phyloP scores from a whole-genome alignment of 345 rosid species.

The Rhodamnia rubescens region DNA sequence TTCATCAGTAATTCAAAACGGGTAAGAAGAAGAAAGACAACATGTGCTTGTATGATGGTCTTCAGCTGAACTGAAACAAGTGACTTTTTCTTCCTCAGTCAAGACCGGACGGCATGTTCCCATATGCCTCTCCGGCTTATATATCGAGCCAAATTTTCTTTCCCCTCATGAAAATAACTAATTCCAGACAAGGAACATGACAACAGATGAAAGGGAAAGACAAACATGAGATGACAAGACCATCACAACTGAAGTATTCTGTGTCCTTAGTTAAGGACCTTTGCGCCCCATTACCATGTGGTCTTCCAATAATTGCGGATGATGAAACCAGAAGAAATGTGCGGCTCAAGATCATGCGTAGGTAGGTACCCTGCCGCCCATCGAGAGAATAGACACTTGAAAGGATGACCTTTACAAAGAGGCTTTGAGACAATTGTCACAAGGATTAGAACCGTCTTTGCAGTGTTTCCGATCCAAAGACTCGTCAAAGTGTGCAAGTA shows the following conservation, averaged over 20 bases:
- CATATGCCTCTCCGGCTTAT: neutral
- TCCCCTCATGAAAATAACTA: neutral
- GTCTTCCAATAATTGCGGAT: neutral
- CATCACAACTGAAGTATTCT: neutral
- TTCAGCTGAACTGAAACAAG: neutral
- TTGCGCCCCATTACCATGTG: neutral
- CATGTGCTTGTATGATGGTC: neutral
- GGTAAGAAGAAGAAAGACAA: neutral
- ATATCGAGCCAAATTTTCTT: neutral
- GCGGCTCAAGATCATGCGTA: neutral
- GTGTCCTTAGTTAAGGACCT: neutral
- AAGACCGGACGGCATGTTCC: neutral
- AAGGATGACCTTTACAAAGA: conserved; percentile 10
- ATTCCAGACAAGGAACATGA: neutral
- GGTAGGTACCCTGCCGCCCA: neutral
- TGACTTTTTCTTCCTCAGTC: neutral
- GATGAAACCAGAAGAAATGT: neutral
- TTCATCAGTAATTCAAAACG: neutral
- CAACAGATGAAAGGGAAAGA: neutral
- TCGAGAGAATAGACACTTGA: neutral
- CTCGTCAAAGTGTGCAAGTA: conserved; percentile 81
- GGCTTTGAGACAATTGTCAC: conserved; percentile 64
- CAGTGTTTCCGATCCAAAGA: conserved; percentile 48
- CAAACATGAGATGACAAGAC: neutral
- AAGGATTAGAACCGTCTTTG: conserved; percentile 54